Base-by-base conservation (phyloP, 1,284 basidiomycete genomes). In the Thecaphora frezii region DNA sequence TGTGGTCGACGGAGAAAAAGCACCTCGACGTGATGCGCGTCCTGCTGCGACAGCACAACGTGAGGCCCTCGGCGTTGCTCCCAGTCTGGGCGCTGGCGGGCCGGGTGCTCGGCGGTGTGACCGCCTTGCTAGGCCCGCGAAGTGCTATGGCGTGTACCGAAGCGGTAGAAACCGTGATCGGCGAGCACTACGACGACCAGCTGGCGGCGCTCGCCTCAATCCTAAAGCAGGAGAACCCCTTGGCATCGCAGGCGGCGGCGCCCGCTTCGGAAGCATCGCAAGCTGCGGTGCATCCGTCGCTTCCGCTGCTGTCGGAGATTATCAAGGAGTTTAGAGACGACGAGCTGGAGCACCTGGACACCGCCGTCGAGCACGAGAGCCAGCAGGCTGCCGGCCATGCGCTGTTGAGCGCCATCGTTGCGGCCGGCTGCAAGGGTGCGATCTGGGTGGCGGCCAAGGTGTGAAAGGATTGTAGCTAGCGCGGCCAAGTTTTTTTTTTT, bases 111-210 rank as follows among this genome's bases (percentile, higher is more conserved):
- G 93, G 93, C 5, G 88, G 88, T 1, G 84, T 83, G 0, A 96
- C 93, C 0, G 93, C 91, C 1, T 79, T 94, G 19, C 84, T 97
- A 85, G 90, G 93, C 18, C 89, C 87, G 72, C 88, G 97, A 67
- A 91, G 92, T 8, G 93, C 93, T 1, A 97, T 97, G 93, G 93
- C 93, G 2, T 97, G 93, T 71, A 97, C 93, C 0, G 93, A 97
- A 79, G 93, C 93, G 0, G 93, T 97, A 5, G 93, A 97, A 80
- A 97, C 92, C 0, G 91, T 93, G 46, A 97, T 97, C 52, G 93
- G 93, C 25, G 93, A 97, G 79, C 93, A 97, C 78, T 97, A 97
- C 73, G 91, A 97, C 79, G 92, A 97, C 37, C 75, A 77, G 57
- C 33, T 77, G 8, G 62, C 57, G 19, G 70, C 73, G 46, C 53